Percentiles rank a stretch among this genome's conserved stretches.
Conservation (phyloP, 331 rosid species). For the Erythrophleum ivorense region DNA sequence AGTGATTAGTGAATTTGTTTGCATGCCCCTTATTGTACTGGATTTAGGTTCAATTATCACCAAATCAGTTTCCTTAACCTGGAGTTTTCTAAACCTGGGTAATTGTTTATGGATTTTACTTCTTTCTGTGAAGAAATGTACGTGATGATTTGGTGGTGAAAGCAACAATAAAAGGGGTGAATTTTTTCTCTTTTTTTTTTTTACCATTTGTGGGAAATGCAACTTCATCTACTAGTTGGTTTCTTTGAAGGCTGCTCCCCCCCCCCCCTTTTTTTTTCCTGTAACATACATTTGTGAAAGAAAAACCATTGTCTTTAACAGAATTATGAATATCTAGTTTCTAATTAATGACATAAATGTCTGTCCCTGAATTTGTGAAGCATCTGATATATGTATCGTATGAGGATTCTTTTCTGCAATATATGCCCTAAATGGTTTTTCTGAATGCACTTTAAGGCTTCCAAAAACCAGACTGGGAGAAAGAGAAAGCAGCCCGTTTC, state of each 20-base stretch:
- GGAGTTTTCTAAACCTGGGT: slow-evolving; percentile 15
- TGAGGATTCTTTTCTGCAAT: not conserved
- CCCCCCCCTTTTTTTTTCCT: not conserved
- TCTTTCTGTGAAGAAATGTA: slow-evolving; percentile 21
- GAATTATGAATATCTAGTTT: not conserved
- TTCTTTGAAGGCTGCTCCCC: not conserved
- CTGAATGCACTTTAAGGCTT: slow-evolving; percentile 66
- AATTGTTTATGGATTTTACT: slow-evolving; percentile 29
- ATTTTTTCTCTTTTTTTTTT: not conserved
- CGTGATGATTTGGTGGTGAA: slow-evolving; percentile 4
- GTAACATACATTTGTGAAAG: not conserved
- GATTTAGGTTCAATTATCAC: slow-evolving; percentile 16
- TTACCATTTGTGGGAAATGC: slow-evolving; percentile 11
- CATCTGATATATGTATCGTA: not conserved
- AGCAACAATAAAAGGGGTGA: not conserved
- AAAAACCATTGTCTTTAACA: not conserved
- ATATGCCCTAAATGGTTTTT: slow-evolving; percentile 54
- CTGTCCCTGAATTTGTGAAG: slow-evolving; percentile 19
- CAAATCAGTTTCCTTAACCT: slow-evolving; percentile 6
- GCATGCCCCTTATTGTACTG: not conserved
- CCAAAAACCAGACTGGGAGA: slow-evolving; percentile 94
- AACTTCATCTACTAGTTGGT: slow-evolving; percentile 2
- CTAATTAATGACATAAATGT: slow-evolving; percentile 19
- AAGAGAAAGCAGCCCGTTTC: slow-evolving; percentile 97
- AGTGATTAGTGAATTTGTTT: not conserved